Base-by-base conservation (phyloP, 2,329 filamentous ascomycete genomes). In the Fusarium sp. region DNA sequence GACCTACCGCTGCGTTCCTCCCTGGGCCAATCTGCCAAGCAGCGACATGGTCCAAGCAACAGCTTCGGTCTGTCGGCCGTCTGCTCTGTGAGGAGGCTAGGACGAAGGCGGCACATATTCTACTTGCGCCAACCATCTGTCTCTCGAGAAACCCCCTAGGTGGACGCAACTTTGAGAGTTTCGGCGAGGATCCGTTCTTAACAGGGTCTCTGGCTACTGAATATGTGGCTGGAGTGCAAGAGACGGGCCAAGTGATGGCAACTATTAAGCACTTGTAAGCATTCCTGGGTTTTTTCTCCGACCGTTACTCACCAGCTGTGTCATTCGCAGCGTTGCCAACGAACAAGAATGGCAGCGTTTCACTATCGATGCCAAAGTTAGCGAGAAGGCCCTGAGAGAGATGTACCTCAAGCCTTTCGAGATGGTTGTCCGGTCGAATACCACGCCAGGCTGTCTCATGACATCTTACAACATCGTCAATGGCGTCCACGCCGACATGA, bases 21-120 rank as follows among this genome's bases (percentile, higher is more conserved):
- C 65, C 65, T 13, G 51, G 61, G 1, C 64, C 61, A 6, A 49
- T 67, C 2, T 67, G 64, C 51, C 64, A 67, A 56, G 64, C 64
- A 13, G 64, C 64, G 31, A 64, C 61, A 18, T 67, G 64, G 64
- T 64, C 61, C 2, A 33, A 58, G 13, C 23, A 53, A 10, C 51
- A 64, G 5, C 40, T 63, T 3, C 44, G 44, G 7, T 49, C 23
- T 27, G 23, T 49, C 0, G 44, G 44, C 2, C 44, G 23, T 16
- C 23, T 49, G 1, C 44, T 49, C 8, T 49, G 44, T 4, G 44
- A 49, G 4, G 44, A 49, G n/a, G 14, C 23, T 1, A 49, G n/a
- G 14, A 49, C 44, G 2, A 49, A 49, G 8, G 44, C 44, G 1
- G 44, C 44, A 18, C 44, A 49, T 2, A 13, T 49, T 4, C 6